phyloP scores from a whole-genome alignment of 2,329 filamentous ascomycete species.

The Arthroderma sp. region DNA sequence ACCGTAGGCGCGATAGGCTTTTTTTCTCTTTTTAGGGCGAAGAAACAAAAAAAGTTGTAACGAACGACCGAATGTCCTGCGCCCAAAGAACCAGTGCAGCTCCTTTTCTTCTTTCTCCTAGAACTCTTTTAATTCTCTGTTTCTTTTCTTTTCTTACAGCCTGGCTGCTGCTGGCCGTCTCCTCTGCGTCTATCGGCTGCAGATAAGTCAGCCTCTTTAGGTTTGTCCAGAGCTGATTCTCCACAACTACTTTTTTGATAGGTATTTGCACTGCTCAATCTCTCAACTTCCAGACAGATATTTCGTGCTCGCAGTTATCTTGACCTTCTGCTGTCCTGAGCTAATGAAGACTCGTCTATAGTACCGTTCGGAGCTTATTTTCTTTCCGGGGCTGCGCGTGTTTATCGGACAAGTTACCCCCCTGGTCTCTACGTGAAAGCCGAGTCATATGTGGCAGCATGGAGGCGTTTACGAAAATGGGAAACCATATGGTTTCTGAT shows the following conservation, averaged over 20 bases:
- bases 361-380: background rate
- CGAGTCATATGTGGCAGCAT: slow-evolving; percentile 35
- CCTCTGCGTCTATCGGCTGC: background rate
- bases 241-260: background rate
- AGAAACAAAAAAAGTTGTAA: background rate
- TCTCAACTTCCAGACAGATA: background rate
- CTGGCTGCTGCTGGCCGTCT: background rate
- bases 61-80: background rate
- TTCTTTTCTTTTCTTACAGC: background rate
- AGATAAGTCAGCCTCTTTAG: slow-evolving; percentile 1
- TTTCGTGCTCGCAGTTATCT: background rate
- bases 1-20: slow-evolving; percentile 1
- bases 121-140: background rate
- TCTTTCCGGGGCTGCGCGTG: background rate
- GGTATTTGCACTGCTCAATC: background rate
- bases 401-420: background rate
- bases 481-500: slow-evolving; percentile 58
- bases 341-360: background rate
- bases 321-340: too few species aligned
- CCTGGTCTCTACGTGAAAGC: background rate
- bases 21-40: background rate
- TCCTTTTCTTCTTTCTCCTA: background rate
- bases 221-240: background rate
- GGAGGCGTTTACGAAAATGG: slow-evolving; percentile 84
- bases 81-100: background rate